Evolutionary conservation across 2,329 filamentous ascomycete species (phyloP).

Genomic region (Beauveria pseudobassiana): DNA sequence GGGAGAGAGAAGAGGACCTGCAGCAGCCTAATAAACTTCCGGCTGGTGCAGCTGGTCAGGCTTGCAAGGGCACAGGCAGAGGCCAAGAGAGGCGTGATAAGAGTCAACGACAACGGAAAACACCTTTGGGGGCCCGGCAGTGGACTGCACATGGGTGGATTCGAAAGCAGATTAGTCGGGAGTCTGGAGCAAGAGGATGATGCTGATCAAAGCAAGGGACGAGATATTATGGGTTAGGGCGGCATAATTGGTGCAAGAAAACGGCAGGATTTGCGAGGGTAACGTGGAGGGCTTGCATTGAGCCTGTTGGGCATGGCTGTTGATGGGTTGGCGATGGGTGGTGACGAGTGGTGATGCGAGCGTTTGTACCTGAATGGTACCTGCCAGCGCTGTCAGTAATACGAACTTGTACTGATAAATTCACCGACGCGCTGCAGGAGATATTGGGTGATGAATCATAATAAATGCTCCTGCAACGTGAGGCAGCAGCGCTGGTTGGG

Average conservation of each 20-base stretch:
- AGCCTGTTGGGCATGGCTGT: background rate
- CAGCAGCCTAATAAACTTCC: background rate
- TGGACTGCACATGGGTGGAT: slow-evolving; percentile 5
- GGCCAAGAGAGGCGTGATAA: background rate
- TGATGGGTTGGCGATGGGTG: background rate
- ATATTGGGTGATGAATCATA: background rate
- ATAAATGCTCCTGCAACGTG: background rate
- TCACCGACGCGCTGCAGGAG: background rate
- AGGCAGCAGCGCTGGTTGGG: background rate
- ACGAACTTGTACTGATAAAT: background rate
- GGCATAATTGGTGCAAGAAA: background rate
- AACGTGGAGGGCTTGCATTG: background rate
- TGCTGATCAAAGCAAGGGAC: background rate
- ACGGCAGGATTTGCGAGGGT: background rate
- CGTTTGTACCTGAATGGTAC: background rate
- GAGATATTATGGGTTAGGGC: background rate
- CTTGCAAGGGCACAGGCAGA: background rate
- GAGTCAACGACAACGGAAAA: background rate
- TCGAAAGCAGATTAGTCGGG: background rate
- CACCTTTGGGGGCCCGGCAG: background rate
- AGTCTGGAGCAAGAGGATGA: background rate
- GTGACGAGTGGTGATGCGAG: background rate
- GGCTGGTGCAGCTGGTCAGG: background rate
- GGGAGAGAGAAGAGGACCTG: background rate
- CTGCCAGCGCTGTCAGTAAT: background rate